Evolutionary conservation across 1,139 yeast species (phyloP).

Genomic region (Zygosaccharomyces pseudobailii): DNA sequence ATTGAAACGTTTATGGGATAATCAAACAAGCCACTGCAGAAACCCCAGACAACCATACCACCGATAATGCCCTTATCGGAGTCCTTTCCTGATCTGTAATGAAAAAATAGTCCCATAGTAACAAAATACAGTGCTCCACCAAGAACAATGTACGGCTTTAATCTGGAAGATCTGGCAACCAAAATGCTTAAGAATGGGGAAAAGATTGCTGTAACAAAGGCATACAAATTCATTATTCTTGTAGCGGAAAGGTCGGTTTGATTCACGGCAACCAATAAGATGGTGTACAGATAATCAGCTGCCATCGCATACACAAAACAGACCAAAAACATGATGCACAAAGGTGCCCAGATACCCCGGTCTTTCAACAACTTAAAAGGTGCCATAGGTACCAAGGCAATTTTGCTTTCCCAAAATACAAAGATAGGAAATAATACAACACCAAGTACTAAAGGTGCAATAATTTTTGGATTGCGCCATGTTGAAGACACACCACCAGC

Average conservation of each 20-base stretch:
- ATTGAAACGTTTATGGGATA: constrained; percentile 63
- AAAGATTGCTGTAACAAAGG: constrained; percentile 60
- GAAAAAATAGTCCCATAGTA: constrained; percentile 54
- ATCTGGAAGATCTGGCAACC: constrained; percentile 47
- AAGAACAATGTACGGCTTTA: constrained; percentile 55
- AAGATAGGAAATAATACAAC: constrained; percentile 52
- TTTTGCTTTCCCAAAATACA: constrained; percentile 49
- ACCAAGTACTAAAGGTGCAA: constrained; percentile 65
- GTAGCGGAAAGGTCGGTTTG: constrained; percentile 58
- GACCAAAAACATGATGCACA: constrained; percentile 37
- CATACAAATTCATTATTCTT: constrained; percentile 56
- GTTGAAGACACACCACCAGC: constrained; percentile 54
- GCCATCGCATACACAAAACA: constrained; percentile 65
- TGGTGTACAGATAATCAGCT: constrained; percentile 61
- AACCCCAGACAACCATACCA: constrained; percentile 59
- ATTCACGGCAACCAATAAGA: constrained; percentile 57
- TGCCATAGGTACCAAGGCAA: constrained; percentile 51
- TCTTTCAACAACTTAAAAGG: constrained; percentile 56
- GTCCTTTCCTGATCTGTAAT: constrained; percentile 51
- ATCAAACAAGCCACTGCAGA: constrained; percentile 69
- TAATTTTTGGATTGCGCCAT: constrained; percentile 53
- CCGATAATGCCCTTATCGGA: constrained; percentile 59
- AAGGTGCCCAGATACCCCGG: constrained; percentile 66
- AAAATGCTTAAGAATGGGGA: constrained; percentile 57
- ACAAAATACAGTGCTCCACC: constrained; percentile 55